Evolutionary conservation across 2,329 filamentous ascomycete genomes (phyloP), one percentile per base, ranked within the genome.

Genomic region (Didymellaceae sp.): DNA sequence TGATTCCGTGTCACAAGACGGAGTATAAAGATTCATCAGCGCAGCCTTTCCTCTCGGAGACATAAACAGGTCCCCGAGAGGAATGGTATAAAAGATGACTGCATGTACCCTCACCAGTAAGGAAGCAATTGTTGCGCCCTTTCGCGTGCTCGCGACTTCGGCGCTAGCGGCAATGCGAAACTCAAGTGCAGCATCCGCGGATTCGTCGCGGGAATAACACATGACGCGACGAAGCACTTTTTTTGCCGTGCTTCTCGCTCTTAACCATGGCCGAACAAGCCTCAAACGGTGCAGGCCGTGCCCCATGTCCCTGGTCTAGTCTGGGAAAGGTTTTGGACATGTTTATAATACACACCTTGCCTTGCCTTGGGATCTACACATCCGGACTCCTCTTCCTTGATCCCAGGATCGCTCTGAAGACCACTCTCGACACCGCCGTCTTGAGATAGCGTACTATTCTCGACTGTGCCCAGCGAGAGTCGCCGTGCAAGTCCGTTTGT

Each of bases 241-340:
- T 45, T 45, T 54, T 35, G 45, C 34, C 40, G 38, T 40, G 43
- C 43, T 39, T 17, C 32, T 52, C 49, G 44, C 50, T 46, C 43
- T 52, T 38, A 16, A 43, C 49, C 38, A 24, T 48, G 49, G 38
- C 43, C 50, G 50, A 48, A 35, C 44, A 48, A 30, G 43, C 37
- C 41, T 45, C 48, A 42, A 52, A 52, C 48, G 25, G 37, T 38
- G 28, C 31, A 46, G 37, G 42, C 37, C 48, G 48, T 46, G 48
- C 48, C 17, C 37, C 46, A 33, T 6, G 25, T 6, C n/a, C 22
- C 46, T 26, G 20, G 32, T 38, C 32, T 17, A n/a, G 35, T 35
- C 48, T 51, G 42, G 34, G 32, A 11, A 20, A 14, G 25, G 22
- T 28, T 21, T 16, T 16, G 35, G n/a, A 11, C n/a, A 8, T 13